Conservation (phyloP, 2,329 filamentous ascomycete species). For the Aspergillus oerlinghausenensis region DNA sequence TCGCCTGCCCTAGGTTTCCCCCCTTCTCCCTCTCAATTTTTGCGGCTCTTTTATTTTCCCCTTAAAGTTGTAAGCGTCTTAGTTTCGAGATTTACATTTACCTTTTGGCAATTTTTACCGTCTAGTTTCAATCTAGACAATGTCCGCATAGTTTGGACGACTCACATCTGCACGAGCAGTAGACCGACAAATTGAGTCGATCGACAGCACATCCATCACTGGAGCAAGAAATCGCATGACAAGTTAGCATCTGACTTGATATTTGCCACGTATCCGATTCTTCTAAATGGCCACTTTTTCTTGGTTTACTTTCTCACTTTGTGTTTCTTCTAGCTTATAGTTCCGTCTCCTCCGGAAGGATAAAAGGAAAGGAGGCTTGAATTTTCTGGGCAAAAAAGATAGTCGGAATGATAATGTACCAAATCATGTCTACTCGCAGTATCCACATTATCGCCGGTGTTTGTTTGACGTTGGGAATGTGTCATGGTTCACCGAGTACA, state of each 20-base stretch:
- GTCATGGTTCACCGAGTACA: neutral
- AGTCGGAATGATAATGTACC: neutral
- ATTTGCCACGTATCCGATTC: neutral
- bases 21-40: conserved; percentile 21
- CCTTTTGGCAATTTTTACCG: neutral
- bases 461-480: conserved; percentile 1
- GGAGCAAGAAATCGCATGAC: neutral
- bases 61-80: conserved; percentile 1
- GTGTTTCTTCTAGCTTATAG: neutral
- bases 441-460: neutral
- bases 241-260: neutral
- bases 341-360: neutral
- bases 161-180: neutral
- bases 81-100: neutral
- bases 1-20: conserved; percentile 1
- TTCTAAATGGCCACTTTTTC: neutral
- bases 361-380: neutral
- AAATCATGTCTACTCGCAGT: neutral
- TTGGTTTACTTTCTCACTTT: conserved; percentile 1
- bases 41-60: conserved; percentile 10
- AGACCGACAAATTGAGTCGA: neutral
- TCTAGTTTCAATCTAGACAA: neutral
- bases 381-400: neutral
- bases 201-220: conserved; percentile 10
- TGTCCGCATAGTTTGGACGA: neutral